These are phyloP conservation scores for Uncinocarpus reesii DNA, from an alignment of 2,329 filamentous ascomycete genomes.

Conservation along the genomic window DNA sequence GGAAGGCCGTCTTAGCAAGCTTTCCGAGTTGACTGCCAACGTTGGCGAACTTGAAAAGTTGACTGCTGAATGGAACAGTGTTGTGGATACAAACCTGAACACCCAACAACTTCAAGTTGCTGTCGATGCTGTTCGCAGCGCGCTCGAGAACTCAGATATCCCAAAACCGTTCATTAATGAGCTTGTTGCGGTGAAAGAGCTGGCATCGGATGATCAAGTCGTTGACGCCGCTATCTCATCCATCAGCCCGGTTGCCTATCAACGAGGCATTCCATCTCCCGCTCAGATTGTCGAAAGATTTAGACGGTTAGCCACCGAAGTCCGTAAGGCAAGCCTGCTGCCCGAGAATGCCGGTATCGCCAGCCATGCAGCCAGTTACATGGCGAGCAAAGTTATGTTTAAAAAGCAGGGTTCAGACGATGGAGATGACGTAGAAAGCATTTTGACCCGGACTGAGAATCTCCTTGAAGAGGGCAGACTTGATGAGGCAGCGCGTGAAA, in stretches of 20 bases:
- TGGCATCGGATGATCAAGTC: conserved; percentile 70
- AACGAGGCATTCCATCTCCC: conserved; percentile 73
- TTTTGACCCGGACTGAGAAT: conserved; percentile 79
- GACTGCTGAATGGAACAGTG: conserved; percentile 77
- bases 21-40: conserved; percentile 65
- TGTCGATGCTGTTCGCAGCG: conserved; percentile 80
- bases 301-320: conserved; percentile 81
- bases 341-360: conserved; percentile 91
- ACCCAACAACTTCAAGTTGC: conserved; percentile 96
- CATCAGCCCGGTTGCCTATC: conserved; percentile 88
- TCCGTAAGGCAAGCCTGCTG: conserved; percentile 84
- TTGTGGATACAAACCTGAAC: conserved; percentile 80
- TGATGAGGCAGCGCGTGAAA: conserved; percentile 82
- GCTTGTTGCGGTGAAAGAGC: conserved; percentile 87
- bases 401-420: conserved; percentile 78
- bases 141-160: conserved; percentile 61
- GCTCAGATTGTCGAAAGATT: conserved; percentile 90
- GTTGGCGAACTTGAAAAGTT: conserved; percentile 79
- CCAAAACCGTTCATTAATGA: conserved; percentile 83
- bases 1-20: conserved; percentile 71
- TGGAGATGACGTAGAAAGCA: conserved; percentile 85
- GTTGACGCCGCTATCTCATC: conserved; percentile 92
- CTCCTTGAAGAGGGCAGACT: conserved; percentile 86
- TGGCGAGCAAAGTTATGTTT: conserved; percentile 91
- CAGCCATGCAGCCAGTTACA: conserved; percentile 79